Evolutionary conservation across 2,329 filamentous ascomycete genomes (phyloP).

Genomic region (Colletotrichum simmondsii): DNA sequence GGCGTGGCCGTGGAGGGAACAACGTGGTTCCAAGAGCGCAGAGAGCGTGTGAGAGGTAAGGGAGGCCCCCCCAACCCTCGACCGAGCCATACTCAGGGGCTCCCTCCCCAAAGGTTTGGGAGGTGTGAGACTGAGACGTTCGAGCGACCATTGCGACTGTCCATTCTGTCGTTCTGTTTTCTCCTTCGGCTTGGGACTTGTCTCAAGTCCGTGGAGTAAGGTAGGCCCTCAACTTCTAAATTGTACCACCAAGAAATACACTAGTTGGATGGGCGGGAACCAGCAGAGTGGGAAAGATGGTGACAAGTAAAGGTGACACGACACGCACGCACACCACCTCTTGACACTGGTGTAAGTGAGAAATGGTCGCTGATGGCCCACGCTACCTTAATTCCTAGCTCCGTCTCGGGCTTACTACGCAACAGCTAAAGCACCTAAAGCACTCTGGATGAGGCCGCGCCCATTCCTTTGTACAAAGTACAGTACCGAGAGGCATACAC

Average conservation of each 20-base stretch:
- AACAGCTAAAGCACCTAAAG: neutral
- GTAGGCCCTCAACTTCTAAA: no score
- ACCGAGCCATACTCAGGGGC: neutral
- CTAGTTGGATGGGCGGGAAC: neutral
- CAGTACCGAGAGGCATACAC: neutral
- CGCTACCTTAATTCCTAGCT: neutral
- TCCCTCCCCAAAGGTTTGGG: slow-evolving; percentile 7
- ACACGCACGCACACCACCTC: neutral
- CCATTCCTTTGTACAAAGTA: slow-evolving; percentile 11
- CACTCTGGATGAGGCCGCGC: slow-evolving; percentile 3
- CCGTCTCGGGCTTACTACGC: slow-evolving; percentile 6
- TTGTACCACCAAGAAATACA: neutral
- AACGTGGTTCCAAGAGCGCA: neutral
- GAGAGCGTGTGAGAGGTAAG: neutral
- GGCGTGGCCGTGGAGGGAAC: neutral
- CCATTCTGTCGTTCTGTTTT: neutral
- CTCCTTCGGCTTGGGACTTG: slow-evolving; percentile 10
- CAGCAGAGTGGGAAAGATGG: neutral
- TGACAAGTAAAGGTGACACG: neutral
- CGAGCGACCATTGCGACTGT: neutral
- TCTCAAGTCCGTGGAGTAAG: slow-evolving; percentile 25
- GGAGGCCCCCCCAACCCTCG: neutral
- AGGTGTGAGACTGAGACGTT: slow-evolving; percentile 1
- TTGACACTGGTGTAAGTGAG: neutral
- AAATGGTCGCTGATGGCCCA: neutral